Percentiles rank a stretch among this genome's conserved stretches.
These are phyloP conservation scores for Chlorella sp. DNA, from an alignment of 139 green algal genomes.

Conservation along the genomic window DNA sequence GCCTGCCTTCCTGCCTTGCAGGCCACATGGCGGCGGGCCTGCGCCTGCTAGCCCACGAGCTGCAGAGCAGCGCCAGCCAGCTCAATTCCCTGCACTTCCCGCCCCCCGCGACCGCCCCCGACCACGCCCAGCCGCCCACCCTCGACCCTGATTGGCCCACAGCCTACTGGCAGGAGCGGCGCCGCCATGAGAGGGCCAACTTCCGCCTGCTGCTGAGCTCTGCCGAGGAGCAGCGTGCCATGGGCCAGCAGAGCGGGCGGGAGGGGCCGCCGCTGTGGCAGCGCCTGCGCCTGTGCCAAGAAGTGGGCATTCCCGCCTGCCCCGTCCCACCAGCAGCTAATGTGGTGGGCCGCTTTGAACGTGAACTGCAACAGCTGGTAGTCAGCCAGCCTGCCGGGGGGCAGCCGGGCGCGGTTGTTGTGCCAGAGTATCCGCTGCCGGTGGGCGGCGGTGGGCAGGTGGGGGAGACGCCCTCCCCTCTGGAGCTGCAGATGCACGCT, in stretches of 20 bases:
- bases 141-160: background rate
- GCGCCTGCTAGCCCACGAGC: slow-evolving; percentile 40
- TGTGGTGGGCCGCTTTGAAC: slow-evolving; percentile 3
- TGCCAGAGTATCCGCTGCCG: background rate
- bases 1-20: background rate
- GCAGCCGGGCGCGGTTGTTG: background rate
- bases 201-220: slow-evolving; percentile 20
- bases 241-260: background rate
- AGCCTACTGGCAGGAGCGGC: slow-evolving; percentile 27
- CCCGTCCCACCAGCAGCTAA: slow-evolving; percentile 11
- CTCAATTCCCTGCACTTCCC: slow-evolving; percentile 32
- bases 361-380: slow-evolving; percentile 20
- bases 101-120: no score
- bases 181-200: slow-evolving; percentile 8
- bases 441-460: background rate
- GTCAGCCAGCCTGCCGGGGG: background rate
- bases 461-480: background rate
- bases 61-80: slow-evolving; percentile 46
- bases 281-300: background rate
- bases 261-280: background rate
- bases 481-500: slow-evolving; percentile 45
- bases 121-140: background rate
- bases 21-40: slow-evolving; percentile 51
- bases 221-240: slow-evolving; percentile 31
- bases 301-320: slow-evolving; percentile 17